Base-by-base conservation (phyloP, 192 early-diverging fungal species). In the Lobosporangium transversale region DNA sequence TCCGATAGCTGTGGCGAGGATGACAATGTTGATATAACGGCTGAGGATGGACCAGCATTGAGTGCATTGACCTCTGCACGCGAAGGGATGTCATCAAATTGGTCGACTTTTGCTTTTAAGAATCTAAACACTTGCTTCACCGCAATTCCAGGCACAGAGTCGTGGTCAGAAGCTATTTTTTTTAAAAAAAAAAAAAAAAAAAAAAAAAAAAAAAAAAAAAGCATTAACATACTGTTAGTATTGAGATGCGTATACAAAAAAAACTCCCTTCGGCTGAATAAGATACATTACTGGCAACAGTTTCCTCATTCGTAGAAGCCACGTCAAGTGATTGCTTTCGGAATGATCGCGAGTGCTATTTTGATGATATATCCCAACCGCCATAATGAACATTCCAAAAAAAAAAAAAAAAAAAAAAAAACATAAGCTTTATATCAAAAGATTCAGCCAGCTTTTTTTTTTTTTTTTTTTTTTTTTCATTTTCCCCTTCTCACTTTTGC, bases 91-190 rank as follows among this genome's bases (percentile, higher is more conserved):
- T 32, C 31, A 2, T 26, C 18, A 27, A 36, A 62, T 20, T 9
- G 26, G 12, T 27, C 21, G 7, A 32, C 47, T 3, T 24, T 29
- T 24, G 33, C 8, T 40, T 64, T 29, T 4, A 75, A 37, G 14
- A 40, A 75, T 21, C 54, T 35, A 49, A 75, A 75, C 4, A 66
- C 71, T 11, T n/a, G 3, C 4, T 18, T 58, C 14, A 75, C 62
- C 1, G 71, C 71, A 15, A 43, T 31, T 8, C 71, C 71, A 3
- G 71, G 71, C 14, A 75, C 71, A 6, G 54, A 55, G 36, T 75
- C 71, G 21, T 75, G 71, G 26, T 75, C 71, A 10, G 20, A 21
- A 1, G 71, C 63, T 60, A 65, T n/a, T n/a, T n/a, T n/a, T n/a
- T n/a, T n/a, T n/a, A n/a, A 29, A 40, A 44, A 26, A 27, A 10